Evolutionary conservation across 192 early-diverging fungal species (phyloP).

Genomic region (Coemansia sp.): DNA sequence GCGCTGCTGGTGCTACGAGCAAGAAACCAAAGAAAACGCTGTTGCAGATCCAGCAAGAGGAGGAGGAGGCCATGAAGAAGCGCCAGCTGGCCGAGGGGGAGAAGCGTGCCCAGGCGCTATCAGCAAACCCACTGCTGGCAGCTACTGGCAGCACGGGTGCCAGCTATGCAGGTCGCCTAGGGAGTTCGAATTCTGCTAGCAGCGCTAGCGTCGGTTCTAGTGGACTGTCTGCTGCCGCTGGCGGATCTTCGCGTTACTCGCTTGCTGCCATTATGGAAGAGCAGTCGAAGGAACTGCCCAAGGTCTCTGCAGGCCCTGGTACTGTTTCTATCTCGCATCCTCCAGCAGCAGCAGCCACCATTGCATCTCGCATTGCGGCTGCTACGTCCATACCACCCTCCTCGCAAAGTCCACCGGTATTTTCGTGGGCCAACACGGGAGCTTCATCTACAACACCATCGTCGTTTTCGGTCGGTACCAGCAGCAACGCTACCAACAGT

Average conservation of each 20-base stretch:
- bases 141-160: constrained; percentile 14
- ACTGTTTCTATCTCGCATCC: neutral
- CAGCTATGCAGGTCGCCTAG: constrained; percentile 47
- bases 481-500: neutral
- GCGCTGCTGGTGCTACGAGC: constrained; percentile 6
- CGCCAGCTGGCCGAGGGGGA: constrained; percentile 31
- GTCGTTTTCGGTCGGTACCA: neutral
- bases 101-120: constrained; percentile 12
- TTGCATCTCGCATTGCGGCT: constrained; percentile 8
- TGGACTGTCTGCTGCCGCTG: neutral
- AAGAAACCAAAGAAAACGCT: constrained; percentile 52
- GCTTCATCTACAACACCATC: neutral
- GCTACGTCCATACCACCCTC: neutral
- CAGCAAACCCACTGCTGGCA: neutral
- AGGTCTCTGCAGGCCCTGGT: neutral
- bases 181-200: neutral
- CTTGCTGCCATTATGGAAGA: constrained; percentile 50
- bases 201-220: constrained; percentile 1
- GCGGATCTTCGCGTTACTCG: constrained; percentile 15
- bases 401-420: neutral
- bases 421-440: constrained; percentile 12
- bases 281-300: constrained; percentile 33
- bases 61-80: constrained; percentile 36
- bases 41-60: constrained; percentile 55
- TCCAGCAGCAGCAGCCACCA: neutral